Evolutionary conservation across 805 yeast genomes (phyloP).

Genomic region (Kodamaea neixiangensis): DNA sequence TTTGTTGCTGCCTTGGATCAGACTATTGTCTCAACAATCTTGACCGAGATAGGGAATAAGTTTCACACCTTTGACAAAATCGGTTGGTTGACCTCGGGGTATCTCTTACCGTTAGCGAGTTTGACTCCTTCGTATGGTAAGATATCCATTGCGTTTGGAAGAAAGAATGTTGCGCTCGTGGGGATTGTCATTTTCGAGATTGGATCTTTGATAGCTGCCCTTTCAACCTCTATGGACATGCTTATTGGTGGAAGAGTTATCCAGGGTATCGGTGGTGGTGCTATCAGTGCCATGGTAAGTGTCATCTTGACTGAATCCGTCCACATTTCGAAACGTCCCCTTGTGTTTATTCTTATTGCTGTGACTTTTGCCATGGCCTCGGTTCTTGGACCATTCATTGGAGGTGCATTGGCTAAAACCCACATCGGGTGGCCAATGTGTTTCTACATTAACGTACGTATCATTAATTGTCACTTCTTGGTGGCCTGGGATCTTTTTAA

Average conservation of each 20-base stretch:
- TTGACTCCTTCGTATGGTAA: conserved; percentile 61
- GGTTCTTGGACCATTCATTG: conserved; percentile 63
- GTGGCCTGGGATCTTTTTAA: too few species aligned
- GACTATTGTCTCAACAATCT: conserved; percentile 56
- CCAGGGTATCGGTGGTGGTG: conserved; percentile 74
- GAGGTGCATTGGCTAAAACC: conserved; percentile 59
- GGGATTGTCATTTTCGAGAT: conserved; percentile 57
- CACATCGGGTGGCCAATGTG: conserved; percentile 76
- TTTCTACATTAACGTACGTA: conserved; percentile 48
- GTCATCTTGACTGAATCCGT: conserved; percentile 60
- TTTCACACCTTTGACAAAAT: conserved; percentile 52
- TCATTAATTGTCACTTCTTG: too few species aligned
- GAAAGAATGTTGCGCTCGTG: conserved; percentile 49
- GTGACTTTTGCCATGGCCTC: conserved; percentile 51
- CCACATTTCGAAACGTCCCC: conserved; percentile 42
- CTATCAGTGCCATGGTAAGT: conserved; percentile 57
- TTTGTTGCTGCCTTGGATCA: conserved; percentile 55
- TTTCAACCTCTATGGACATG: conserved; percentile 55
- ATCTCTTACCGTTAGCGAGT: conserved; percentile 53
- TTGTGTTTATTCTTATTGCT: conserved; percentile 40
- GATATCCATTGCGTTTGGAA: conserved; percentile 56
- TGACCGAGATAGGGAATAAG: conserved; percentile 50
- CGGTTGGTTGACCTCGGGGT: conserved; percentile 63
- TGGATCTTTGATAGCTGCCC: conserved; percentile 63
- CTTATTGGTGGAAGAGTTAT: conserved; percentile 71